Conservation (phyloP, 2,329 filamentous ascomycete species). For the Fonsecaea erecta region DNA sequence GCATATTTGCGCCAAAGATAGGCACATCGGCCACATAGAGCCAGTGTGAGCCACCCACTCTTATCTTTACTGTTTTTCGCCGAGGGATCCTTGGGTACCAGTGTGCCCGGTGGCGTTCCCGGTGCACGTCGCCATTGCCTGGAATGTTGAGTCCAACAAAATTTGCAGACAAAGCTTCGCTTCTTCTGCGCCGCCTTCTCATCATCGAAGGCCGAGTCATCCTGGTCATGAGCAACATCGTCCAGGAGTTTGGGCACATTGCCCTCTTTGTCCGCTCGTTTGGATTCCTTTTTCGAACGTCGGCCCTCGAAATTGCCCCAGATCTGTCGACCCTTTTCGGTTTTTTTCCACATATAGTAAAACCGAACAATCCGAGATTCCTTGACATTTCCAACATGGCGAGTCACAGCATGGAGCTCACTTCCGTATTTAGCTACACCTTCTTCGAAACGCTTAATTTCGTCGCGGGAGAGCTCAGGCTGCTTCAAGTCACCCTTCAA, state of each 20-base stretch:
- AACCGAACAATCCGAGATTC: conserved; percentile 84
- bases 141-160: conserved; percentile 78
- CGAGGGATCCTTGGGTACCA: conserved; percentile 67
- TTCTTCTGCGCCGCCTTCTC: conserved; percentile 81
- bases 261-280: conserved; percentile 62
- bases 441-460: conserved; percentile 90
- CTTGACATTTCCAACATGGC: conserved; percentile 77
- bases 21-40: conserved; percentile 87
- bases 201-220: conserved; percentile 94
- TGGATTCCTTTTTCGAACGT: conserved; percentile 86
- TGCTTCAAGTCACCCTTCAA: conserved; percentile 77
- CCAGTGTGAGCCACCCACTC: conserved; percentile 72
- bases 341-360: conserved; percentile 99
- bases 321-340: conserved; percentile 78
- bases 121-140: conserved; percentile 92
- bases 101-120: conserved; percentile 71
- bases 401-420: conserved; percentile 80
- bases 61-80: conserved; percentile 76
- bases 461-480: conserved; percentile 75
- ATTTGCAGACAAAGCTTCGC: conserved; percentile 89
- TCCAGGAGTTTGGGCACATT: conserved; percentile 78
- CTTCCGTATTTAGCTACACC: conserved; percentile 88
- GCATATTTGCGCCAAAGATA: conserved; percentile 95
- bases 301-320: conserved; percentile 88
- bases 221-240: conserved; percentile 87